Evolutionary conservation across 352 stramenopile species (phyloP).

Genomic region (Pythium oligandrum): DNA sequence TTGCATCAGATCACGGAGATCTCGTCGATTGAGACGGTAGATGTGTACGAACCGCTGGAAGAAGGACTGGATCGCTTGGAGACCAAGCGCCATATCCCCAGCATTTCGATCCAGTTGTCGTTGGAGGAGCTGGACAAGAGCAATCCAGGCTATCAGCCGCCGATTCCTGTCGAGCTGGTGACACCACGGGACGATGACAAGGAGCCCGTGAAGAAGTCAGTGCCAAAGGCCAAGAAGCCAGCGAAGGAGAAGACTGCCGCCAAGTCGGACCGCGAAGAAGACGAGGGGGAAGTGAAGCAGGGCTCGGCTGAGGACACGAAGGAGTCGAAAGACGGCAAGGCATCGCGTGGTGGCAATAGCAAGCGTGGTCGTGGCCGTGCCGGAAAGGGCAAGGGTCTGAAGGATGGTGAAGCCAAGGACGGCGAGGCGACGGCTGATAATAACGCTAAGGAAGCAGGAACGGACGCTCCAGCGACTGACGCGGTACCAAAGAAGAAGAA

Average conservation of each 20-base stretch:
- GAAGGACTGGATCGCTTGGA: conserved; percentile 80
- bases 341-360: conserved; percentile 2
- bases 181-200: conserved; percentile 29
- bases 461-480: too few relatives aligned
- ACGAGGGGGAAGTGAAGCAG: conserved; percentile 16
- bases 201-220: neutral
- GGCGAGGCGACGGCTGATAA: too few relatives aligned
- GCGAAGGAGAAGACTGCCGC: conserved; percentile 9
- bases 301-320: conserved; percentile 20
- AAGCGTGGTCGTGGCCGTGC: conserved; percentile 7
- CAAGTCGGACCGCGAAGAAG: conserved; percentile 5
- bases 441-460: too few relatives aligned
- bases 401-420: too few relatives aligned
- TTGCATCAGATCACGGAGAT: conserved; percentile 79
- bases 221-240: conserved; percentile 18
- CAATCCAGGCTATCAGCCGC: conserved; percentile 67
- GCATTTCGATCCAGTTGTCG: conserved; percentile 73
- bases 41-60: conserved; percentile 83
- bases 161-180: conserved; percentile 57
- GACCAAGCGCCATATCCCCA: conserved; percentile 62
- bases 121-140: conserved; percentile 53
- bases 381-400: neutral
- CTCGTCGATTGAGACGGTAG: conserved; percentile 71
- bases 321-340: conserved; percentile 7
- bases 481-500: conserved; percentile 1